A percentile compares a stretch with the other conserved stretches of the same genome.
Conservation (phyloP, 768 basidiomycete species). For the Bullera alba region DNA sequence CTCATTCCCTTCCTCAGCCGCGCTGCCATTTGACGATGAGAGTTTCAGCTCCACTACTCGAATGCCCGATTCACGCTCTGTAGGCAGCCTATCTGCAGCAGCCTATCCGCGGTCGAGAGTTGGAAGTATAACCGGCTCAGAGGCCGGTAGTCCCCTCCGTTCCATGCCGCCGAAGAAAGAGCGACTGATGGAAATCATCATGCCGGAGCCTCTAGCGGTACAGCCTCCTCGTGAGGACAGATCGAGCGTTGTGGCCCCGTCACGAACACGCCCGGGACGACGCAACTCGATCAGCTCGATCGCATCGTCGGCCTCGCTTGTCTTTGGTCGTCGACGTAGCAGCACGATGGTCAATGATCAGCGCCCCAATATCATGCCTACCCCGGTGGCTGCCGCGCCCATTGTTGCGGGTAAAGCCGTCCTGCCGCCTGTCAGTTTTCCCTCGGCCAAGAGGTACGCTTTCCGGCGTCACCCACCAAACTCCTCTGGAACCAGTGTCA, state of each 20-base stretch:
- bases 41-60: background rate
- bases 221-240: conserved; percentile 2
- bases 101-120: conserved; percentile 11
- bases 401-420: conserved; percentile 21
- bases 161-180: conserved; percentile 31
- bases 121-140: conserved; percentile 23
- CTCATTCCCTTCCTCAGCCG: conserved; percentile 27
- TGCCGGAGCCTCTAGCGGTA: conserved; percentile 41
- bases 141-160: conserved; percentile 13
- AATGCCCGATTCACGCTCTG: conserved; percentile 11
- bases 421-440: conserved; percentile 38
- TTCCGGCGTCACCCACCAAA: conserved; percentile 35
- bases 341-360: conserved; percentile 12
- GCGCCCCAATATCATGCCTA: background rate
- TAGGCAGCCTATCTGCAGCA: conserved; percentile 8
- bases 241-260: background rate
- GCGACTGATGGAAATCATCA: conserved; percentile 42
- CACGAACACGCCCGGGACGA: background rate
- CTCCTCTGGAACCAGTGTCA: conserved; percentile 1
- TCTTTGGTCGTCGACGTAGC: conserved; percentile 23
- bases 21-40: conserved; percentile 41
- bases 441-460: conserved; percentile 41
- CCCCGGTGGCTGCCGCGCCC: conserved; percentile 5
- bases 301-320: conserved; percentile 20
- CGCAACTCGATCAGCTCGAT: conserved; percentile 29